A percentile compares a stretch with the other conserved stretches of the same genome.
These are phyloP conservation scores for Nakataea oryzae DNA, from an alignment of 2,329 filamentous ascomycete genomes.

Conservation along the genomic window DNA sequence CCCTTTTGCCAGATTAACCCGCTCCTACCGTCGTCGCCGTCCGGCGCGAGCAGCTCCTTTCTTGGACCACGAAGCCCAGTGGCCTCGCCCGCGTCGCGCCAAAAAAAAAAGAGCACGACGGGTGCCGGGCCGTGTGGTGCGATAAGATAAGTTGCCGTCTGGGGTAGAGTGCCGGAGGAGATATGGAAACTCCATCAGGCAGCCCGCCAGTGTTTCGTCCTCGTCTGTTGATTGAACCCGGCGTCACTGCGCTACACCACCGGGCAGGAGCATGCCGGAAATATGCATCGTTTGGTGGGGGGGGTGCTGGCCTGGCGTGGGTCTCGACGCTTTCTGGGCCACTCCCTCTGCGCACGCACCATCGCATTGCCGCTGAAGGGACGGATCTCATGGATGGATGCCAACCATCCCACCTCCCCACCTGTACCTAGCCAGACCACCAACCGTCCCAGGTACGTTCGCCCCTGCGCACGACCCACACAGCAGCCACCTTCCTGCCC, in stretches of 20 bases:
- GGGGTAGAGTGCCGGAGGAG: slow-evolving; percentile 1
- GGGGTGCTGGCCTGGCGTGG: not conserved
- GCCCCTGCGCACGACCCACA: not conserved
- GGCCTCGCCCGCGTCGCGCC: not conserved
- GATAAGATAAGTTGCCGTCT: slow-evolving; percentile 13
- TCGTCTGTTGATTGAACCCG: slow-evolving; percentile 7
- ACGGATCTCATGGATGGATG: not conserved
- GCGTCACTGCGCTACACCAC: slow-evolving; percentile 9
- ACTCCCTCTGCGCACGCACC: not conserved
- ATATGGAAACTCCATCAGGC: not conserved
- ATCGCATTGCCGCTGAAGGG: too few relatives aligned
- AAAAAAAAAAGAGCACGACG: not conserved
- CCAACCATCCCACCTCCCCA: not conserved
- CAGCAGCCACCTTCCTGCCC: not conserved
- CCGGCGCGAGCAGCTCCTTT: not conserved
- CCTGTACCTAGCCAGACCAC: too few relatives aligned
- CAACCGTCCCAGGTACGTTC: not conserved
- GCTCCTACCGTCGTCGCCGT: not conserved
- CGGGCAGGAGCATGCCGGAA: not conserved
- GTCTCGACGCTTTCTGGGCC: not conserved
- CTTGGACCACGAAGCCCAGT: not conserved
- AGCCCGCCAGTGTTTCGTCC: not conserved
- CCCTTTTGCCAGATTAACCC: slow-evolving; percentile 19
- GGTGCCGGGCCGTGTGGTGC: not conserved
- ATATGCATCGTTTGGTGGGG: not conserved